These are phyloP conservation scores for Peronospora destructor DNA, from an alignment of 352 stramenopile genomes.

Conservation along the genomic window DNA sequence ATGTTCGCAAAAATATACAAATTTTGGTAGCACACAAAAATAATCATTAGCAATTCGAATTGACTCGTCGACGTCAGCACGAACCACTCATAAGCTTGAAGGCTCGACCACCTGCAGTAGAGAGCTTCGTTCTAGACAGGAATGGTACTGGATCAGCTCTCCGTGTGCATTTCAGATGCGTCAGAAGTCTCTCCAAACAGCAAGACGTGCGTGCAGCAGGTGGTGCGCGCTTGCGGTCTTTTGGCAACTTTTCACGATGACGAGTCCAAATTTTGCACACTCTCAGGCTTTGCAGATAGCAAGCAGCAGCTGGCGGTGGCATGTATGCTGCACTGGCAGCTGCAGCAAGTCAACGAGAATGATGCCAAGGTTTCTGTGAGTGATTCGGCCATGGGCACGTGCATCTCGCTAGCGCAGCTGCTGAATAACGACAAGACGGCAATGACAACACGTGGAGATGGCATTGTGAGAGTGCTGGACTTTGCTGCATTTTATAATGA, in stretches of 20 bases:
- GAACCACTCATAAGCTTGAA: background rate
- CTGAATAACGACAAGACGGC: slow-evolving; percentile 34
- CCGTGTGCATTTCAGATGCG: slow-evolving; percentile 25
- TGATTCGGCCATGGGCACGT: slow-evolving; percentile 24
- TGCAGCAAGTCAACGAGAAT: slow-evolving; percentile 22
- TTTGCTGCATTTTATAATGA: slow-evolving; percentile 23
- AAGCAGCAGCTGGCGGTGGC: slow-evolving; percentile 46
- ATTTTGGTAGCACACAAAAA: slow-evolving; percentile 3
- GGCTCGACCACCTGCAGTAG: background rate
- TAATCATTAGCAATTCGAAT: background rate
- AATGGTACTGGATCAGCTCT: slow-evolving; percentile 31
- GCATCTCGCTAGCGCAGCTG: slow-evolving; percentile 33
- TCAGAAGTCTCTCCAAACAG: slow-evolving; percentile 9
- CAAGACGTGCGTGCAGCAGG: slow-evolving; percentile 24
- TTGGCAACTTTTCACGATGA: slow-evolving; percentile 2
- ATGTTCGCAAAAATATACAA: too few species aligned
- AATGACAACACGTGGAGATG: slow-evolving; percentile 20
- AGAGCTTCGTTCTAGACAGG: slow-evolving; percentile 14
- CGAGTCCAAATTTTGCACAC: slow-evolving; percentile 16
- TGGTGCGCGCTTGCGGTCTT: slow-evolving; percentile 26
- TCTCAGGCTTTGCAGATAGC: slow-evolving; percentile 29
- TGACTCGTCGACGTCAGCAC: background rate
- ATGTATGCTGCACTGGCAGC: slow-evolving; percentile 45
- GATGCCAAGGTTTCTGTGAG: slow-evolving; percentile 21
- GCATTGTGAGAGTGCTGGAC: slow-evolving; percentile 20